Evolutionary conservation across 2,329 filamentous ascomycete species (phyloP), one percentile per base, ranked within the genome.

Genomic region (Penicillium rolfsii): DNA sequence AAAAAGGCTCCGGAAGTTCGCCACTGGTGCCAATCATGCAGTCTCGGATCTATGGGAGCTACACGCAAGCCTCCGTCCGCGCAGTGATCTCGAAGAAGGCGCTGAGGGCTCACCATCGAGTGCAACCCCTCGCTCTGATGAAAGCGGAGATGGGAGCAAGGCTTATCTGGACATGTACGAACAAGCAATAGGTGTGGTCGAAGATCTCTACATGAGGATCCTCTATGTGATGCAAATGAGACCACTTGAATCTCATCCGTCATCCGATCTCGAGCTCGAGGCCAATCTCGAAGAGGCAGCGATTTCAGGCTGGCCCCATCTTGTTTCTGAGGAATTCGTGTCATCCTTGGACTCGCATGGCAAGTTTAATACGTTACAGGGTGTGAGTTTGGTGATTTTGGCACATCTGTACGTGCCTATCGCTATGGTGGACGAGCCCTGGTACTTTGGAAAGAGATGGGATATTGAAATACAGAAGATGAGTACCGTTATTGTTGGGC

Each of bases 201-300:
- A 60, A 19, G 9, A 52, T 4, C 55, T 61, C 28, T 62, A 64
- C 38, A 58, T 62, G 66, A 58, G 68, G 9, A 58, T 63, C 14
- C 46, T 69, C 4, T 59, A 66, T 48, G 55, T 63, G 2, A 24
- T 66, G 5, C 62, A 61, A 3, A 55, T 69, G 5, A 24, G 61
- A 9, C 11, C 12, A 1, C 57, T 64, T 22, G 58, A 59, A 7
- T n/a, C n/a, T 35, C 53, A 48, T 9, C 9, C 12, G n/a, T 41
- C 62, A 1, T 53, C 55, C 1, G 26, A 61, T 19, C 56, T 48
- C 0, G 67, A 69, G 6, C 24, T 66, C 19, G 63, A 67, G 24
- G 22, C 33, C 2, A 66, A 69, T 9, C 19, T 70, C 0, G 68
- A 69, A 59, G 68, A 69, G 1, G 53, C 64, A 2, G 67, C 64